Percentiles rank a stretch among this genome's conserved stretches.
Evolutionary conservation across 1,139 yeast genomes (phyloP).

Genomic region (Scheffersomyces cryptocercus): DNA sequence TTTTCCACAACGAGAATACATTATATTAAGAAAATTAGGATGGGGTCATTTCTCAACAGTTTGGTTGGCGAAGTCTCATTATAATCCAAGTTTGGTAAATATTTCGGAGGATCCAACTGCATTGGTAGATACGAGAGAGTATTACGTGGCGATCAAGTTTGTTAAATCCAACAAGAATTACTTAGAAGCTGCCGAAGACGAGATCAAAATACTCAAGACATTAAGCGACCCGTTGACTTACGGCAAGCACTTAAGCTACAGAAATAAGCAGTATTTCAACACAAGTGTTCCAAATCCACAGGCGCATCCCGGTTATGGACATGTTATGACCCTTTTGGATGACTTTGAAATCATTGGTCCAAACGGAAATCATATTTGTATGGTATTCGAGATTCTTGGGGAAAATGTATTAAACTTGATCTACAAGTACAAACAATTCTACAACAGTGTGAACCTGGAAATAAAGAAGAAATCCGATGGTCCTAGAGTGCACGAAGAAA

Average conservation of each 20-base stretch:
- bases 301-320: conserved; percentile 65
- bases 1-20: conserved; percentile 36
- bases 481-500: conserved; percentile 2
- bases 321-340: conserved; percentile 65
- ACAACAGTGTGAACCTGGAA: conserved; percentile 10
- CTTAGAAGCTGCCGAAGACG: conserved; percentile 86
- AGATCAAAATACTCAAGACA: conserved; percentile 62
- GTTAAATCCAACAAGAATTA: conserved; percentile 76
- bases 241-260: conserved; percentile 10
- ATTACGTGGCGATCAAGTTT: conserved; percentile 79
- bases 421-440: conserved; percentile 56
- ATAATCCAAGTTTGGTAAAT: conserved; percentile 4
- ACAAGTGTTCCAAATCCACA: conserved; percentile 35
- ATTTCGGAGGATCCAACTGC: neutral
- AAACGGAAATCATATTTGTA: conserved; percentile 74
- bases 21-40: conserved; percentile 75
- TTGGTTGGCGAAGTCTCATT: conserved; percentile 63
- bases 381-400: conserved; percentile 89
- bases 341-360: conserved; percentile 71
- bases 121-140: conserved; percentile 44
- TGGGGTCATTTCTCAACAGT: conserved; percentile 94
- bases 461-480: conserved; percentile 2
- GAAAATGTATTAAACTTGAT: conserved; percentile 75
- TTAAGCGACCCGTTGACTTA: conserved; percentile 29
- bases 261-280: conserved; percentile 6